phyloP scores from a whole-genome alignment of 192 early-diverging fungal genomes.

The Coemansia sp. region DNA sequence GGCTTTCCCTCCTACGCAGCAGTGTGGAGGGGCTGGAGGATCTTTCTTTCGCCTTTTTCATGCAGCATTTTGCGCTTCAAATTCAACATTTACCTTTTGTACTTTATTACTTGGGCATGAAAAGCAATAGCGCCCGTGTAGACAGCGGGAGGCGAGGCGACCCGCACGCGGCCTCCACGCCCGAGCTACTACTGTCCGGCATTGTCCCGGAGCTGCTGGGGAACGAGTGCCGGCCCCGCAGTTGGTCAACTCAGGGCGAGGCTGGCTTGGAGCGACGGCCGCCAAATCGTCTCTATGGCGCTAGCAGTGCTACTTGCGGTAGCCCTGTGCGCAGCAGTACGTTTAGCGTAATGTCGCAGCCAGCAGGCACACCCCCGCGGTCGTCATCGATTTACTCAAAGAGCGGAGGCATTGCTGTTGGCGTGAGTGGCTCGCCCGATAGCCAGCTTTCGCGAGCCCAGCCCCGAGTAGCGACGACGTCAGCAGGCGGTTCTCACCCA shows the following conservation, averaged over 20 bases:
- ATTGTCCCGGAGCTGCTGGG: conserved; percentile 28
- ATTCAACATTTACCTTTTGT: neutral
- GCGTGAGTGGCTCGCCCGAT: conserved; percentile 1
- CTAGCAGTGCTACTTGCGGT: neutral
- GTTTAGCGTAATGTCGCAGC: neutral
- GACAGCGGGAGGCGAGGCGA: neutral
- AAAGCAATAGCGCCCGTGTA: neutral
- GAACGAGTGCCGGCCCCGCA: conserved; percentile 33
- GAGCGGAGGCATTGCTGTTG: neutral
- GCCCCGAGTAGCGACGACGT: conserved; percentile 28
- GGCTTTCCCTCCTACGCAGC: neutral
- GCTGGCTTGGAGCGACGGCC: neutral
- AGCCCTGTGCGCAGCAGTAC: conserved; percentile 5
- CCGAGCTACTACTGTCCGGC: conserved; percentile 29
- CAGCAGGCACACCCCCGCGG: neutral
- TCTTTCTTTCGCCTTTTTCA: neutral
- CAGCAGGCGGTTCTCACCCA: conserved; percentile 13
- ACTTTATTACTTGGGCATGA: neutral
- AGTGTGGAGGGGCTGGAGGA: neutral
- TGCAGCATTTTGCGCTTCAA: neutral
- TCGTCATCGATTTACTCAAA: conserved; percentile 28
- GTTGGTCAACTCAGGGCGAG: conserved; percentile 32
- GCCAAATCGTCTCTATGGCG: neutral
- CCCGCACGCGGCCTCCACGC: conserved; percentile 29
- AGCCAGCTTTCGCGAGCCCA: conserved; percentile 13